Percentiles rank a stretch among this genome's conserved stretches.
Conservation (phyloP, 345 rosid species). For the Anacardium occidentale region DNA sequence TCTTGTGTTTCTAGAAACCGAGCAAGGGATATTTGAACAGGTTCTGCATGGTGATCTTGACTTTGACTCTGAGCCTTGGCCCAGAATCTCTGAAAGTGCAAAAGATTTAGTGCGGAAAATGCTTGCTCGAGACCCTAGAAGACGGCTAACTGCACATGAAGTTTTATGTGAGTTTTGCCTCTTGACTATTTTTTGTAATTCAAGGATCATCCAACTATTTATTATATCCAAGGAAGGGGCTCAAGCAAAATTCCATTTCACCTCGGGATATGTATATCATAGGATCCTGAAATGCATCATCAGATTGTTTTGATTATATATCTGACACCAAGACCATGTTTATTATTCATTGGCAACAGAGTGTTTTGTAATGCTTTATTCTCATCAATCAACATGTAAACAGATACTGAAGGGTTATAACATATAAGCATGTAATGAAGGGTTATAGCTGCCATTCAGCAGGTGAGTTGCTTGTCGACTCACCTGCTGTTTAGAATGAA, state of each 20-base stretch:
- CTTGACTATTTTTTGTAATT: not conserved
- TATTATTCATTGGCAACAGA: not conserved
- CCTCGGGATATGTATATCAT: not conserved
- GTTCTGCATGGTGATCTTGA: constrained; percentile 85
- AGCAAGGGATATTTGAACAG: constrained; percentile 86
- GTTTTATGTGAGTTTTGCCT: constrained; percentile 64
- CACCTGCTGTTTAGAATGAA: not conserved
- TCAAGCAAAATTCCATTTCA: not conserved
- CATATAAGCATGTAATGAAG: not conserved
- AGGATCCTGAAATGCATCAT: constrained; percentile 7
- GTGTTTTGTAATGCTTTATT: too few species aligned
- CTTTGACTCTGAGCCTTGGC: constrained; percentile 86
- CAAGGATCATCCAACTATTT: not conserved
- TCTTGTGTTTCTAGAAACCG: constrained; percentile 49
- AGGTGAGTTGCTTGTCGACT: not conserved
- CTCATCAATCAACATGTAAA: not conserved
- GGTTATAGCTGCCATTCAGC: not conserved
- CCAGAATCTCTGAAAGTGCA: constrained; percentile 79
- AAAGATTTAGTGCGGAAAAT: constrained; percentile 82
- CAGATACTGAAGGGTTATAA: not conserved
- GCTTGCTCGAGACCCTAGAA: constrained; percentile 78
- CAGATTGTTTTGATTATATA: not conserved
- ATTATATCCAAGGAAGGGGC: constrained; percentile 1
- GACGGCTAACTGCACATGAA: constrained; percentile 77
- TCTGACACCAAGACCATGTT: not conserved